phyloP scores from a whole-genome alignment of 768 basidiomycete genomes.

The Erythrobasidium yunnanense region DNA sequence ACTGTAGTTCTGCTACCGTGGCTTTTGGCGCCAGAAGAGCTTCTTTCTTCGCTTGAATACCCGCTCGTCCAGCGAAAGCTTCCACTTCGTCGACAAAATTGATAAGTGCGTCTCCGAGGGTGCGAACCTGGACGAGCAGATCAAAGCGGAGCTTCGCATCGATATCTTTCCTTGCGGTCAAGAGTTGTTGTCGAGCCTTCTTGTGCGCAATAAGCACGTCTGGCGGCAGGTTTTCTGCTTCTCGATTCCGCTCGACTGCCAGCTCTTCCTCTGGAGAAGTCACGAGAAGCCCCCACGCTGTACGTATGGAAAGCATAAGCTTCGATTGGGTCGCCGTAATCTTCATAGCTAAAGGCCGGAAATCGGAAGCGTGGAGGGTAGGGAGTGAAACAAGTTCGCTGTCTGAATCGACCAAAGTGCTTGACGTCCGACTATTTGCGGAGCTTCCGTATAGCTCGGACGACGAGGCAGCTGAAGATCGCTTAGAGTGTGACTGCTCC shows the following conservation, averaged over 20 bases:
- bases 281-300: slow-evolving; percentile 40
- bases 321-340: slow-evolving; percentile 81
- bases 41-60: neutral
- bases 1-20: neutral
- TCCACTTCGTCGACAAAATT: slow-evolving; percentile 17
- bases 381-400: slow-evolving; percentile 13
- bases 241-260: neutral
- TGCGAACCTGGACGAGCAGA: slow-evolving; percentile 10
- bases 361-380: slow-evolving; percentile 31
- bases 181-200: neutral
- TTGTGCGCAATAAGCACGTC: slow-evolving; percentile 5
- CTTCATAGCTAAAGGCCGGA: slow-evolving; percentile 38
- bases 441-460: slow-evolving; percentile 27
- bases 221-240: neutral
- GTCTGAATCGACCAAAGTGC: no score
- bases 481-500: slow-evolving; percentile 31
- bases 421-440: no score
- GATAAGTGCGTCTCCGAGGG: slow-evolving; percentile 19
- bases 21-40: neutral
- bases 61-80: neutral
- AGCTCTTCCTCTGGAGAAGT: slow-evolving; percentile 22
- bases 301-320: slow-evolving; percentile 78
- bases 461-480: slow-evolving; percentile 26
- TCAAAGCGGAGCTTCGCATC: slow-evolving; percentile 28
- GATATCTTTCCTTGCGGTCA: slow-evolving; percentile 6